Conservation (phyloP, 176 grass and related monocot species). For the Olyra latifolia region DNA sequence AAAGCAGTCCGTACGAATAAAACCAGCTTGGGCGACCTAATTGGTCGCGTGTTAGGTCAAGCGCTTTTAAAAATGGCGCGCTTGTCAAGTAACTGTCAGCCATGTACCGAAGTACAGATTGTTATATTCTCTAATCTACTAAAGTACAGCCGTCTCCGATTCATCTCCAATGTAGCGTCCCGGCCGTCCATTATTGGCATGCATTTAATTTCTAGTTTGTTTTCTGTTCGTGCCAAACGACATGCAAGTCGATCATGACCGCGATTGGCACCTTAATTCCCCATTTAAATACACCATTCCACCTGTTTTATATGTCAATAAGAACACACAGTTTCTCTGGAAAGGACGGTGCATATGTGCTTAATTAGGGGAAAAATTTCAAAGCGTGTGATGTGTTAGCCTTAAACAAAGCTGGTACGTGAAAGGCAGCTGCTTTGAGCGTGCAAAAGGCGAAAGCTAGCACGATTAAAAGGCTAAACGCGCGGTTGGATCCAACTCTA, state of each 20-base stretch:
- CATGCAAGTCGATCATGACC: background rate
- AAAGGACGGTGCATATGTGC: background rate
- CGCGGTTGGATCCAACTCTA: constrained; percentile 32
- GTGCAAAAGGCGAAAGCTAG: constrained; percentile 38
- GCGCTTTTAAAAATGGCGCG: constrained; percentile 5
- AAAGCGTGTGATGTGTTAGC: background rate
- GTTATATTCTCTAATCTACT: constrained; percentile 1
- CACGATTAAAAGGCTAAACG: background rate
- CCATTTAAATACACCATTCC: background rate
- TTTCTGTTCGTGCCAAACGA: background rate
- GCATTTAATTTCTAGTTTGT: background rate
- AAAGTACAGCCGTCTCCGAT: background rate
- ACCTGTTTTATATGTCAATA: background rate
- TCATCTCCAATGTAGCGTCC: constrained; percentile 17
- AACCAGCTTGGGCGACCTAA: background rate
- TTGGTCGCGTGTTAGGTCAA: constrained; percentile 50
- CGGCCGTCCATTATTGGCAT: background rate
- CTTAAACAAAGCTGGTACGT: background rate
- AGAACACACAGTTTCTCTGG: background rate
- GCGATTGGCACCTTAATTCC: background rate
- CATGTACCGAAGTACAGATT: constrained; percentile 15
- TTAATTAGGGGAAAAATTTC: no score
- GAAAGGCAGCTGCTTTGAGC: constrained; percentile 13
- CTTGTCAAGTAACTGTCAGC: constrained; percentile 16
- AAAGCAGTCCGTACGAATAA: constrained; percentile 11